Percentiles rank a stretch among this genome's conserved stretches.
Conservation (phyloP, 2,329 filamentous ascomycete genomes). For the Sporothrix dimorphospora region DNA sequence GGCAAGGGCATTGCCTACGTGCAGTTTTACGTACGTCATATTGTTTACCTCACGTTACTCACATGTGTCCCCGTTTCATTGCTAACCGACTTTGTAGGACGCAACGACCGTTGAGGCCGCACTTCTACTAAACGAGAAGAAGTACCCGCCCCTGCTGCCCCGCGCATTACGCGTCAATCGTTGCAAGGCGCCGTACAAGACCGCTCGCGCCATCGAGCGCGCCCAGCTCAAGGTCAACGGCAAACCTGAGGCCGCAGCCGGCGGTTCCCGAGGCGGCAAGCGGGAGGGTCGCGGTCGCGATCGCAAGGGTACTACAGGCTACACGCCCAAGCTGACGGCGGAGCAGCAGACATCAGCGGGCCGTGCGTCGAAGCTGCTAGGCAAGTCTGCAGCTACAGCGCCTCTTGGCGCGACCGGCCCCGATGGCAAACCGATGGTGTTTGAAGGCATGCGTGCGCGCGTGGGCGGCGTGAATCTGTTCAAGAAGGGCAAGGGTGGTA, state of each 20-base stretch:
- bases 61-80: neutral
- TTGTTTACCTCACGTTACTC: neutral
- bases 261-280: neutral
- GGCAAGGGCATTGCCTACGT: slow-evolving; percentile 98
- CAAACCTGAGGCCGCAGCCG: neutral
- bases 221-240: slow-evolving; percentile 27
- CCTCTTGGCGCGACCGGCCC: neutral
- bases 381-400: slow-evolving; percentile 59
- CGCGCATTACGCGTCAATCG: slow-evolving; percentile 82
- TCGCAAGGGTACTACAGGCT: slow-evolving; percentile 52
- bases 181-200: slow-evolving; percentile 74
- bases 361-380: slow-evolving; percentile 74
- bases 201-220: slow-evolving; percentile 54
- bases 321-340: slow-evolving; percentile 70
- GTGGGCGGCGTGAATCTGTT: slow-evolving; percentile 64
- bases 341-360: slow-evolving; percentile 70
- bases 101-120: slow-evolving; percentile 89
- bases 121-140: slow-evolving; percentile 84
- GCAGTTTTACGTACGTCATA: slow-evolving; percentile 71
- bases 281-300: neutral
- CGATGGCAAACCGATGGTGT: slow-evolving; percentile 63
- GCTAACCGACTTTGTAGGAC: slow-evolving; percentile 53
- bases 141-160: slow-evolving; percentile 92
- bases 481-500: slow-evolving; percentile 38
- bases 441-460: slow-evolving; percentile 77